Conservation (phyloP, 345 rosid species). For the Salix suchowensis region DNA sequence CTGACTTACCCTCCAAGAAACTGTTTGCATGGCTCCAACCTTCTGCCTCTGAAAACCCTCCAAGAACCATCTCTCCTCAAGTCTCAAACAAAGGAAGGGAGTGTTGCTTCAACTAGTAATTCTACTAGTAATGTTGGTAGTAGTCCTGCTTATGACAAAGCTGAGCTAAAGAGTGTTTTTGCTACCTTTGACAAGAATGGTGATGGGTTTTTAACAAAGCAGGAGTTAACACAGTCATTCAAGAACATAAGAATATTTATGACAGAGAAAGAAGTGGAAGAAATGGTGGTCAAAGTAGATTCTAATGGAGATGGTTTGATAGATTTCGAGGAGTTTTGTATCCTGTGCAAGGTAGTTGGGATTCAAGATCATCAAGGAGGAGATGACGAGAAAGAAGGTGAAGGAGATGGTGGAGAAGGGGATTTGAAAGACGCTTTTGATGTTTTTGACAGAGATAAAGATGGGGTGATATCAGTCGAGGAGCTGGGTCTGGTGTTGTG, state of each 20-base stretch:
- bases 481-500: slow-evolving; percentile 14
- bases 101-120: neutral
- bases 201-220: slow-evolving; percentile 28
- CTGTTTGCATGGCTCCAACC: slow-evolving; percentile 27
- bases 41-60: slow-evolving; percentile 1
- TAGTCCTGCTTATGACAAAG: neutral
- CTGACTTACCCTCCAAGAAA: slow-evolving; percentile 30
- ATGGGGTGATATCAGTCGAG: slow-evolving; percentile 28
- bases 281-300: slow-evolving; percentile 23
- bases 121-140: neutral
- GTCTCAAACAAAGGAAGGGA: neutral
- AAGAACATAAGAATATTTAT: slow-evolving; percentile 25
- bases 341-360: slow-evolving; percentile 5
- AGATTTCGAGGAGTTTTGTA: slow-evolving; percentile 26
- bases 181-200: slow-evolving; percentile 35
- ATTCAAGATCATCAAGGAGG: neutral
- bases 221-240: slow-evolving; percentile 24
- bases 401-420: neutral
- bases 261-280: slow-evolving; percentile 27
- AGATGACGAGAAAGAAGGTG: neutral
- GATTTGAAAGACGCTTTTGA: slow-evolving; percentile 30
- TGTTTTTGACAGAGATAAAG: slow-evolving; percentile 27
- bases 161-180: slow-evolving; percentile 19
- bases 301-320: slow-evolving; percentile 32
- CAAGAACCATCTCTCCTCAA: neutral